Percentiles rank a stretch among this genome's conserved stretches.
Conservation (phyloP, 108 stramenopile species). For the Fragilariopsis cylindrus region DNA sequence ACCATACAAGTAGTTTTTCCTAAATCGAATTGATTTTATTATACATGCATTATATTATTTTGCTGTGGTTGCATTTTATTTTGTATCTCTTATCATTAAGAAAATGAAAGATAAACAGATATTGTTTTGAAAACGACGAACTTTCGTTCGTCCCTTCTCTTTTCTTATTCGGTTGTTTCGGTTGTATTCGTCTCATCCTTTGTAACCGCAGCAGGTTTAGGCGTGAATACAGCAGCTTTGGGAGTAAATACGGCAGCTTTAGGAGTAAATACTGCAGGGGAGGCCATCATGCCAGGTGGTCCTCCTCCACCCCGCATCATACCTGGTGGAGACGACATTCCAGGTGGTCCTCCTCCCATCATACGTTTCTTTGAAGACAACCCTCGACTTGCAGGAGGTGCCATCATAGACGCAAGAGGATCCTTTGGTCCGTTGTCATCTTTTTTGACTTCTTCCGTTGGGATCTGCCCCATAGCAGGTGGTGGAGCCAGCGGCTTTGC, state of each 20-base stretch:
- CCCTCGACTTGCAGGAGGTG: conserved; percentile 58
- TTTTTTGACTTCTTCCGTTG: conserved; percentile 17
- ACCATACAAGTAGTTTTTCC: no score
- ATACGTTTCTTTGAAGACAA: conserved; percentile 19
- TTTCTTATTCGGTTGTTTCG: no score
- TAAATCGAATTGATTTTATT: no score
- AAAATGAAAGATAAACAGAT: no score
- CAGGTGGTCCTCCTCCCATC: conserved; percentile 1
- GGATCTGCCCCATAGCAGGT: conserved; percentile 46
- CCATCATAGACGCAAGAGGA: conserved; percentile 91
- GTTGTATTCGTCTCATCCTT: no score
- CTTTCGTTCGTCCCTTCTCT: no score
- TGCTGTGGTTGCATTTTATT: no score
- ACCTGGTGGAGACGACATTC: conserved; percentile 6
- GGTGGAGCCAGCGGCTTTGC: conserved; percentile 80
- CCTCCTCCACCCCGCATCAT: neutral
- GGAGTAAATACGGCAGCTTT: conserved; percentile 27
- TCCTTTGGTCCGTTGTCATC: conserved; percentile 47
- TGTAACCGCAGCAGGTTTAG: conserved; percentile 6
- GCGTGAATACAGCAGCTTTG: conserved; percentile 40
- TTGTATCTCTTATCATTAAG: no score
- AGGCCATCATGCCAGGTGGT: conserved; percentile 22
- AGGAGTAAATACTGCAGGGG: conserved; percentile 7
- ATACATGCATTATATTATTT: no score
- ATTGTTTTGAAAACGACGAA: no score